A percentile compares a stretch with the other conserved stretches of the same genome.
Evolutionary conservation across 1,284 basidiomycete genomes (phyloP).

Genomic region (Marasmius fiardii): DNA sequence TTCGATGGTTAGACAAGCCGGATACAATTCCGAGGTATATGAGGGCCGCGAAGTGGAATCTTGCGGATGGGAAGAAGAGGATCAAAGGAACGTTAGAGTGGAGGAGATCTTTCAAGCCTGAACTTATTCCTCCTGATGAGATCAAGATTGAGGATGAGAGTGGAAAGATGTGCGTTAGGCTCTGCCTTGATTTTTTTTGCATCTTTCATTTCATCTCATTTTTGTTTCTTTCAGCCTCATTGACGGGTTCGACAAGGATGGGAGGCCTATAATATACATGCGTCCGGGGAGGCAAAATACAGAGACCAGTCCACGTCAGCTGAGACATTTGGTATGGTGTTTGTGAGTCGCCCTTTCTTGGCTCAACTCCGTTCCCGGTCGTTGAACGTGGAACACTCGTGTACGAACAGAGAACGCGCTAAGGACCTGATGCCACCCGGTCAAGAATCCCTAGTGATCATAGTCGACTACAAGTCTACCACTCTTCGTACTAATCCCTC

Average conservation of each 20-base stretch:
- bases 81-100: conserved; percentile 78
- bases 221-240: conserved; percentile 49
- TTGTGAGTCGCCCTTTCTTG: conserved; percentile 51
- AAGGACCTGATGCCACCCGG: conserved; percentile 83
- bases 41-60: conserved; percentile 81
- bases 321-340: conserved; percentile 80
- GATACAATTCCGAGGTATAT: conserved; percentile 81
- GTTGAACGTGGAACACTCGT: no score
- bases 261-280: conserved; percentile 82
- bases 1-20: conserved; percentile 67
- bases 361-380: background rate
- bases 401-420: conserved; percentile 67
- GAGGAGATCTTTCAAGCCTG: conserved; percentile 79
- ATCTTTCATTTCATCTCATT: background rate
- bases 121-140: conserved; percentile 77
- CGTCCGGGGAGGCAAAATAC: conserved; percentile 84
- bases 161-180: conserved; percentile 75
- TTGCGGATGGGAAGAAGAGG: conserved; percentile 72
- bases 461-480: conserved; percentile 82
- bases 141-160: conserved; percentile 76
- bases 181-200: no score
- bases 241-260: conserved; percentile 81
- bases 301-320: conserved; percentile 68
- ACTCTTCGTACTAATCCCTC: conserved; percentile 81
- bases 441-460: conserved; percentile 77